These are phyloP conservation scores for Rhodosporidiobolus odoratus DNA, from an alignment of 768 basidiomycete genomes.

Conservation along the genomic window DNA sequence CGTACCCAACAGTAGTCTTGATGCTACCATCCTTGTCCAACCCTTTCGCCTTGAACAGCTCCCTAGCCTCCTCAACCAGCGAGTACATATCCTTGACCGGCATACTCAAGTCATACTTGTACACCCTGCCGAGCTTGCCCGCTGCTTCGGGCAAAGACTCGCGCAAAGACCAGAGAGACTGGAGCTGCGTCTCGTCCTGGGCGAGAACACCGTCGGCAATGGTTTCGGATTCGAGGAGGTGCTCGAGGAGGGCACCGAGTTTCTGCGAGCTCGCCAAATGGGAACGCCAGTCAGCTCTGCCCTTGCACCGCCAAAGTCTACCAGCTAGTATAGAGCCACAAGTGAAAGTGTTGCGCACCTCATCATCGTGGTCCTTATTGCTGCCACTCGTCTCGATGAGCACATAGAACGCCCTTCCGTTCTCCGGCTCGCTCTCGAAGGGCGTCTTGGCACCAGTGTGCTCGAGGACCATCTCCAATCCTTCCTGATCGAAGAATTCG, in stretches of 20 bases:
- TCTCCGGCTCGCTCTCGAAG: slow-evolving; percentile 64
- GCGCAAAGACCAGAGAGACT: slow-evolving; percentile 81
- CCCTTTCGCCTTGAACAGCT: slow-evolving; percentile 55
- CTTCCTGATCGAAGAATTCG: slow-evolving; percentile 85
- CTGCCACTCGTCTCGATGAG: slow-evolving; percentile 92
- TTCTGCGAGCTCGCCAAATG: slow-evolving; percentile 56
- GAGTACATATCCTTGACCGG: slow-evolving; percentile 79
- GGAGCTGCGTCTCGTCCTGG: slow-evolving; percentile 82
- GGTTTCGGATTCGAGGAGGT: slow-evolving; percentile 65
- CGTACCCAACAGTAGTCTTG: slow-evolving; percentile 82
- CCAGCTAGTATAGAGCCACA: too few species aligned
- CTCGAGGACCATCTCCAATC: slow-evolving; percentile 63
- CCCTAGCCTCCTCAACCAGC: slow-evolving; percentile 73
- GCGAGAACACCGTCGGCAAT: slow-evolving; percentile 87
- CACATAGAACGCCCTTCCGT: slow-evolving; percentile 76
- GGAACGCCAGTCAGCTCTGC: background rate
- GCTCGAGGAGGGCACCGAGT: slow-evolving; percentile 70
- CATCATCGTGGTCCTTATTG: slow-evolving; percentile 84
- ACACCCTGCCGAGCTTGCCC: slow-evolving; percentile 87
- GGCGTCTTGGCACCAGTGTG: slow-evolving; percentile 69
- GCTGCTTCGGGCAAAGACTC: slow-evolving; percentile 89
- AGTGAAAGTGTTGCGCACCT: too few species aligned
- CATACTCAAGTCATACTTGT: slow-evolving; percentile 84
- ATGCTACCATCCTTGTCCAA: slow-evolving; percentile 52
- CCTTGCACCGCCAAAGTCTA: too few species aligned